These are phyloP conservation scores for Pseudogymnoascus sp. DNA, from an alignment of 2,329 filamentous ascomycete genomes.

Conservation along the genomic window DNA sequence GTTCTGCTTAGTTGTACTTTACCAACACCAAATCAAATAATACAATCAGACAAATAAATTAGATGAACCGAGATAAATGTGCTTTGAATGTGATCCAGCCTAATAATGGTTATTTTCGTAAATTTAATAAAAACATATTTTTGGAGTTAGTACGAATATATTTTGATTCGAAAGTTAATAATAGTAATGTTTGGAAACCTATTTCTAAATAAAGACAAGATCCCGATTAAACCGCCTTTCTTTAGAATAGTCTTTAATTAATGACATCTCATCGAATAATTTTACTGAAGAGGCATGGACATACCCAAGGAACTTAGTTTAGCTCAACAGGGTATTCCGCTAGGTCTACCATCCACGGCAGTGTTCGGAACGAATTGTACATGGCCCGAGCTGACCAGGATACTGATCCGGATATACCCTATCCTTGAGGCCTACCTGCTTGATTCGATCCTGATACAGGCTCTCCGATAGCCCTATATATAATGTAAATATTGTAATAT, in stretches of 20 bases:
- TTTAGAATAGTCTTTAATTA: too few species aligned
- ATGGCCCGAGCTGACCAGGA: too few species aligned
- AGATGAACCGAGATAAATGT: background rate
- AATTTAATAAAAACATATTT: background rate
- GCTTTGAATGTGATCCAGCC: background rate
- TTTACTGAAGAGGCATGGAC: background rate
- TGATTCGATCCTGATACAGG: too few species aligned
- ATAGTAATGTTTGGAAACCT: background rate
- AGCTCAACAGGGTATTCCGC: background rate
- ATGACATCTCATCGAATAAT: background rate
- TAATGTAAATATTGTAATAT: too few species aligned
- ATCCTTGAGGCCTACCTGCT: too few species aligned
- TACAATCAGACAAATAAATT: background rate
- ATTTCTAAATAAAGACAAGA: background rate
- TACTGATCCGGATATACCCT: too few species aligned
- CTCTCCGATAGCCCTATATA: too few species aligned
- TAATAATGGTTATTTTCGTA: background rate
- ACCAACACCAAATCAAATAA: background rate
- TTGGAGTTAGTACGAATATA: too few species aligned
- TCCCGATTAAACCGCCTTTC: background rate
- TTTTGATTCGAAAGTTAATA: background rate
- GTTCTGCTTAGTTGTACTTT: background rate
- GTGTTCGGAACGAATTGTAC: too few species aligned
- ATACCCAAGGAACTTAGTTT: background rate
- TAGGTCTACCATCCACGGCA: too few species aligned